Evolutionary conservation across 2,329 filamentous ascomycete genomes (phyloP).

Genomic region (Calycina herbarum): DNA sequence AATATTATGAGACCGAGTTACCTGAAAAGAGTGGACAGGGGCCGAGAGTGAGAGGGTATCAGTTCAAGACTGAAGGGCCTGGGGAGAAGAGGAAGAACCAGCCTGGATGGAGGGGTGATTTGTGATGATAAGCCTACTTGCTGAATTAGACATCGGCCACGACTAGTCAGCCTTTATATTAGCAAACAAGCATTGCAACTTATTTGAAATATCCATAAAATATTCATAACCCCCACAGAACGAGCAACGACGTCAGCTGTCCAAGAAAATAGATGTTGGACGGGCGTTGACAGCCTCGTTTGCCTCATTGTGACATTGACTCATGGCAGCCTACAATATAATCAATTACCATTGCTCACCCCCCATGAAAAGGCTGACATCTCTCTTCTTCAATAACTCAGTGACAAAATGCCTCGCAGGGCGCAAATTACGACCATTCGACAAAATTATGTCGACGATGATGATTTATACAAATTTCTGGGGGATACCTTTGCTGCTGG

Average conservation of each 20-base stretch:
- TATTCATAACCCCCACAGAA: too few relatives aligned
- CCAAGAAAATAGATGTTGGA: too few relatives aligned
- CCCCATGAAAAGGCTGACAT: neutral
- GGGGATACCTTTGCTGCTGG: neutral
- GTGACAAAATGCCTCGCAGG: neutral
- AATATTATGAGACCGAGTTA: slow-evolving; percentile 66
- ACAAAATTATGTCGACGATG: neutral
- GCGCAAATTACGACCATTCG: neutral
- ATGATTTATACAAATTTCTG: neutral
- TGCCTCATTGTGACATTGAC: neutral
- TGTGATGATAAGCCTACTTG: neutral
- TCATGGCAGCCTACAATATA: neutral
- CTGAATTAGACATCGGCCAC: too few relatives aligned
- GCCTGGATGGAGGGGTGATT: slow-evolving; percentile 57
- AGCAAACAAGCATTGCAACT: too few relatives aligned
- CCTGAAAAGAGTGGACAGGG: slow-evolving; percentile 75
- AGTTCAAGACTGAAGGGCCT: slow-evolving; percentile 67
- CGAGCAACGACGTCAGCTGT: too few relatives aligned
- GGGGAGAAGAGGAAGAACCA: slow-evolving; percentile 67
- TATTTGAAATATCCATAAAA: too few relatives aligned
- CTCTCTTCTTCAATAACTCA: neutral
- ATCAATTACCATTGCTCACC: neutral
- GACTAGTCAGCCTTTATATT: too few relatives aligned
- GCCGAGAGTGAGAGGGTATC: slow-evolving; percentile 79
- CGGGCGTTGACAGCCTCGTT: neutral